Percentiles rank a stretch among this genome's conserved stretches.
Conservation (phyloP, 352 stramenopile species). For the Phytophthora multivora region DNA sequence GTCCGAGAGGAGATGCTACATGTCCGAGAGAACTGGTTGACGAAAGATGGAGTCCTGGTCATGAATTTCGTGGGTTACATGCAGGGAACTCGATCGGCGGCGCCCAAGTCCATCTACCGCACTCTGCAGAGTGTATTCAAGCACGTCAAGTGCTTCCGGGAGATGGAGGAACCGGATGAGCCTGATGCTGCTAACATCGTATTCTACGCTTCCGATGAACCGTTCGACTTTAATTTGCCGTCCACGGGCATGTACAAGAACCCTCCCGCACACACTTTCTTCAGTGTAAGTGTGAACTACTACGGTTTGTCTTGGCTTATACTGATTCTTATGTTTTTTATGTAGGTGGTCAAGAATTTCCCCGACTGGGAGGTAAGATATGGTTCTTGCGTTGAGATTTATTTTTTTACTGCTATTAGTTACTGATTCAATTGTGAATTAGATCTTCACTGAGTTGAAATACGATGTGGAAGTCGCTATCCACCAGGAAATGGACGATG, state of each 20-base stretch:
- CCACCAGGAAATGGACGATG: conserved; percentile 49
- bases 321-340: conserved; percentile 3
- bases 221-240: conserved; percentile 68
- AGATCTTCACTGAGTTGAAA: conserved; percentile 72
- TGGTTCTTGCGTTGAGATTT: neutral
- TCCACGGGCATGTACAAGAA: conserved; percentile 55
- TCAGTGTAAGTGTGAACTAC: conserved; percentile 38
- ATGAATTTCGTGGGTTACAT: conserved; percentile 83
- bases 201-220: conserved; percentile 75
- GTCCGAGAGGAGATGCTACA: conserved; percentile 58
- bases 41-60: conserved; percentile 59
- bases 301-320: conserved; percentile 3
- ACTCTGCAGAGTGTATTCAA: conserved; percentile 71
- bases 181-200: conserved; percentile 66
- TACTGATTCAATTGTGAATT: neutral
- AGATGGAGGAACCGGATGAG: conserved; percentile 51
- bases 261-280: conserved; percentile 56
- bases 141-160: conserved; percentile 71
- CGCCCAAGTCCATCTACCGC: conserved; percentile 71
- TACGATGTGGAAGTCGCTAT: conserved; percentile 48
- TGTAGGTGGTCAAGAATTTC: conserved; percentile 65
- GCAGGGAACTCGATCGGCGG: conserved; percentile 48
- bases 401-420: neutral
- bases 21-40: conserved; percentile 62
- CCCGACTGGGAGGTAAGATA: conserved; percentile 59